These are phyloP conservation scores for Quillaja saponaria DNA, from an alignment of 306 rosid genomes.

Conservation along the genomic window DNA sequence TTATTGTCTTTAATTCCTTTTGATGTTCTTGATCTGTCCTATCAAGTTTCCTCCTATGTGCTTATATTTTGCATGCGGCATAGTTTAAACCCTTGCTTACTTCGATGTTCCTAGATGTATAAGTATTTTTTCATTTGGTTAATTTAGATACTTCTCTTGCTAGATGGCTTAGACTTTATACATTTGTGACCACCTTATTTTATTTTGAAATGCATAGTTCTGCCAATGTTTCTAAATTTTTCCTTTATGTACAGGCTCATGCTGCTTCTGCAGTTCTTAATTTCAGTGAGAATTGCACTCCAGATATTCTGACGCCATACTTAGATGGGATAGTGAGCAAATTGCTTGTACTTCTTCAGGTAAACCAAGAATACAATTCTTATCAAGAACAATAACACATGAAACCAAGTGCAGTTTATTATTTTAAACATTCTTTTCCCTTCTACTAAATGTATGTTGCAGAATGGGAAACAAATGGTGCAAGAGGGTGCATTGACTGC, in stretches of 20 bases:
- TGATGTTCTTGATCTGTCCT: too few species aligned
- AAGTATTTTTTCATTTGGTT: too few species aligned
- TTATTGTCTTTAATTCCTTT: too few species aligned
- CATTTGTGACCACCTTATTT: neutral
- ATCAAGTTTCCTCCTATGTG: too few species aligned
- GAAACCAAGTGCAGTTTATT: neutral
- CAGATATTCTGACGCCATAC: slow-evolving; percentile 84
- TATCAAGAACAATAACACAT: slow-evolving; percentile 3
- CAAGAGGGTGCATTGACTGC: slow-evolving; percentile 99
- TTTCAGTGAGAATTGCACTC: slow-evolving; percentile 98
- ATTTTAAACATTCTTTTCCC: slow-evolving; percentile 7
- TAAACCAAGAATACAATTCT: slow-evolving; percentile 27
- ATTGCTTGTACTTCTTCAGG: slow-evolving; percentile 95
- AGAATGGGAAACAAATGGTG: slow-evolving; percentile 99
- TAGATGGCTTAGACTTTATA: too few species aligned
- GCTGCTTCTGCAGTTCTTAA: slow-evolving; percentile 99
- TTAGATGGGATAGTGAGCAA: slow-evolving; percentile 94
- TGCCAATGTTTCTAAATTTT: slow-evolving; percentile 2
- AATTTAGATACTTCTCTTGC: too few species aligned
- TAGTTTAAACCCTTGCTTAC: too few species aligned
- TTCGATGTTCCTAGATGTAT: too few species aligned
- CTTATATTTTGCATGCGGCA: too few species aligned
- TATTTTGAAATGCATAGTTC: neutral
- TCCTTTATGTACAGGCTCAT: slow-evolving; percentile 70
- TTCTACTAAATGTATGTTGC: slow-evolving; percentile 22